Conservation (phyloP, 148 eudicot species). For the Fagopyrum tataricum region DNA sequence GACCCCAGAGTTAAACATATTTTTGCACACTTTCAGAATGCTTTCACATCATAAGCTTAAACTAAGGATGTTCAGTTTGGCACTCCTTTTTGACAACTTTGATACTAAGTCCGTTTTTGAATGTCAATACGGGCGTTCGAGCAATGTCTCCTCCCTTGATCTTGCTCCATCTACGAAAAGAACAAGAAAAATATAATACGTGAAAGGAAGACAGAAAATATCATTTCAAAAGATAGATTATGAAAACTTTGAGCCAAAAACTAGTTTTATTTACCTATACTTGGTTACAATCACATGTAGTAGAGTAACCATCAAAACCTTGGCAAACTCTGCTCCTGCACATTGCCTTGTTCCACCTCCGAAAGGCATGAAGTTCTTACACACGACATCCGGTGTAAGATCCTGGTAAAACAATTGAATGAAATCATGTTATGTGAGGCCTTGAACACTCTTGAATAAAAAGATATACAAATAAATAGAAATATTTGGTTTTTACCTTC, state of each 20-base stretch:
- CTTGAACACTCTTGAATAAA: not conserved
- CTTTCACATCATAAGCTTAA: not conserved
- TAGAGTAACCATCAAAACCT: conserved; percentile 26
- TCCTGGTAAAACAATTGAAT: conserved; percentile 15
- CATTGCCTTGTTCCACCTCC: conserved; percentile 45
- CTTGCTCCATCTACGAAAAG: conserved; percentile 23
- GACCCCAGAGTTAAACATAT: not conserved
- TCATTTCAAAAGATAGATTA: not conserved
- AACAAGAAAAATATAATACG: not conserved
- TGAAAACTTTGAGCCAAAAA: not conserved
- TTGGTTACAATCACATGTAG: conserved; percentile 36
- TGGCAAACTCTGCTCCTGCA: conserved; percentile 40
- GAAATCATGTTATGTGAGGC: not conserved
- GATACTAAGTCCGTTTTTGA: conserved; percentile 24
- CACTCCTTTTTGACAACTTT: conserved; percentile 17
- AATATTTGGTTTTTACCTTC: conserved; percentile 24
- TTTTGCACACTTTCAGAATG: not conserved
- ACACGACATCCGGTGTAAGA: conserved; percentile 20
- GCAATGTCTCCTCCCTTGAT: conserved; percentile 30
- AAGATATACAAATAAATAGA: not conserved
- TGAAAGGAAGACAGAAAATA: not conserved
- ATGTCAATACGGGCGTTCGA: conserved; percentile 26
- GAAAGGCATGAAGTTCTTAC: conserved; percentile 37
- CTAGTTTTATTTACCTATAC: conserved; percentile 20
- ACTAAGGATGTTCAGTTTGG: conserved; percentile 8